These are phyloP conservation scores for Cercospora canescens DNA, from an alignment of 2,329 filamentous ascomycete species.

Conservation along the genomic window DNA sequence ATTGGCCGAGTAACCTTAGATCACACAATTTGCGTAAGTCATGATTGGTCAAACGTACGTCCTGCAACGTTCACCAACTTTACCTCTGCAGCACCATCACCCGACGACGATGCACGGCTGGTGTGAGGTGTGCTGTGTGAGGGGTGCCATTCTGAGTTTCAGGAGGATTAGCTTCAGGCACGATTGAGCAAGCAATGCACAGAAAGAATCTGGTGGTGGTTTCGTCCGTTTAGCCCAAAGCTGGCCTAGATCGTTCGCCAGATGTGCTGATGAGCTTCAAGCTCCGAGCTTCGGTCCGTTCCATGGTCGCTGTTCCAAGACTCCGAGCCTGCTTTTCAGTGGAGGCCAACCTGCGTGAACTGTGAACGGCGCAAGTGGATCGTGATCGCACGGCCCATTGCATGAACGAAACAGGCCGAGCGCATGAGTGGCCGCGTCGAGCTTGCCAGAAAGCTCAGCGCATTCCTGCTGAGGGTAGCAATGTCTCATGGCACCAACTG, in stretches of 20 bases:
- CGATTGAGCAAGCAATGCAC: neutral
- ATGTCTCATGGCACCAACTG: neutral
- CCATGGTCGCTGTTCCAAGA: neutral
- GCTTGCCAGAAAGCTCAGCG: neutral
- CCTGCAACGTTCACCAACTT: neutral
- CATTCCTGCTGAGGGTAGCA: neutral
- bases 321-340: neutral
- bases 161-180: too few relatives aligned
- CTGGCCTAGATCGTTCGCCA: neutral
- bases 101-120: neutral
- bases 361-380: neutral
- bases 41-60: neutral
- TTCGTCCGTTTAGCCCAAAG: neutral
- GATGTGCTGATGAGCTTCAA: neutral
- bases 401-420: neutral
- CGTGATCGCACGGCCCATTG: neutral
- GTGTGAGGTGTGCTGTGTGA: neutral
- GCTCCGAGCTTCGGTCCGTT: neutral
- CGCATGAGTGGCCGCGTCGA: neutral
- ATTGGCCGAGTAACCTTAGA: too few relatives aligned
- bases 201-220: neutral
- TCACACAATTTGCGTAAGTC: neutral
- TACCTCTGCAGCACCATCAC: neutral
- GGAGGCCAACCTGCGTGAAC: neutral
- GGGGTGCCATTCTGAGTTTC: neutral